Evolutionary conservation across 2,329 filamentous ascomycete genomes (phyloP), one percentile per base, ranked within the genome.

Genomic region (Cladosporium halotolerans): DNA sequence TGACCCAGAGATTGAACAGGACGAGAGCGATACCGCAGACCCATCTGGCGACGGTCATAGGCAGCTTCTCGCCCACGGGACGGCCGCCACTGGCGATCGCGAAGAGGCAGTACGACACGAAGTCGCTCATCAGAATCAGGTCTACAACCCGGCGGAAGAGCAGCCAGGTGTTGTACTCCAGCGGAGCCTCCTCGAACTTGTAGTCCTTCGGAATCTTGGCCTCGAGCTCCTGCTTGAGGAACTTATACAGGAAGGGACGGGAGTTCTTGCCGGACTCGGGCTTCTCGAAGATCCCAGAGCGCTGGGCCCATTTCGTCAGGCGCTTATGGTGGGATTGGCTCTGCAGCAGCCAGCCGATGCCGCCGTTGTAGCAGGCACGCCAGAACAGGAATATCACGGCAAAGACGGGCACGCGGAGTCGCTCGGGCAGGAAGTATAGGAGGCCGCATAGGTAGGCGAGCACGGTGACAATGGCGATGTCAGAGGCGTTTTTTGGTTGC

Each of bases 131-230:
- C 67, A 99, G 78, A 68, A 97, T 96, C 69, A 99, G 76, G 74
- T 99, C 93, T 67, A 97, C 93, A 32, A 97, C 82, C 63, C 93
- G 85, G 62, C 93, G 86, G 75, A 99, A 99, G 61, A 96, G 83
- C 53, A 99, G 81, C 93, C 93, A 99, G 40, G 93, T 96, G 75
- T 99, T 99, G 80, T 97, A 99, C 79, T 99, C 93, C 70, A 97
- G 78, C 13, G 93, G 93, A 0, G 92, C 92, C 62, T 88, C 81
- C 63, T 95, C 91, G 67, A 99, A 96, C 59, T 85, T 84, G 76
- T 97, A 99, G 74, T 99, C 90, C 65, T 87, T 80, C 3, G 88
- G 86, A 58, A 99, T 95, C 74, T 99, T 97, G 63, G 89, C 86
- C 73, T 97, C 91, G 70, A 96, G 80, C 72, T 99, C 93, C 55